A percentile compares a stretch with the other conserved stretches of the same genome.
These are phyloP conservation scores for Stagonosporopsis vannaccii DNA, from an alignment of 2,329 filamentous ascomycete genomes.

Conservation along the genomic window DNA sequence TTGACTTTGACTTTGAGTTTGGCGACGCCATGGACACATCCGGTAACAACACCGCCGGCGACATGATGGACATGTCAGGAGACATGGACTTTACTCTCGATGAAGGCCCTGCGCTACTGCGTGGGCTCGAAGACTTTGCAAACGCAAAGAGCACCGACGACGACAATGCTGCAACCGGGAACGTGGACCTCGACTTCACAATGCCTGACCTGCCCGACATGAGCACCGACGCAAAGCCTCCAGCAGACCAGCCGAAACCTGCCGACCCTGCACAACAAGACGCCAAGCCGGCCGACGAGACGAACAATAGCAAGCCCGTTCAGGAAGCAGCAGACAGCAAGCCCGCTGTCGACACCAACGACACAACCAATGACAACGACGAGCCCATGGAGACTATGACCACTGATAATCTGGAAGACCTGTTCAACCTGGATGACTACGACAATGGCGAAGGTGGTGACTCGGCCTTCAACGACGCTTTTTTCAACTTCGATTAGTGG, in stretches of 20 bases:
- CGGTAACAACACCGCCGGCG: slow-evolving; percentile 26
- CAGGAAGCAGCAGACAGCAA: slow-evolving; percentile 9
- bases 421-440: slow-evolving; percentile 47
- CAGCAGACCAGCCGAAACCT: slow-evolving; percentile 9
- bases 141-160: slow-evolving; percentile 41
- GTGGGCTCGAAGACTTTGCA: slow-evolving; percentile 49
- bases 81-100: slow-evolving; percentile 46
- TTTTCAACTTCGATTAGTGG: slow-evolving; percentile 45
- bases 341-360: slow-evolving; percentile 1
- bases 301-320: slow-evolving; percentile 7
- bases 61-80: slow-evolving; percentile 37
- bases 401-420: slow-evolving; percentile 44
- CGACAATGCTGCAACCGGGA: slow-evolving; percentile 16
- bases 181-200: slow-evolving; percentile 40
- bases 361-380: slow-evolving; percentile 13
- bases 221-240: slow-evolving; percentile 18
- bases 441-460: slow-evolving; percentile 37
- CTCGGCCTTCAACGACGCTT: slow-evolving; percentile 50
- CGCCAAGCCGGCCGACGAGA: slow-evolving; percentile 1
- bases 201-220: slow-evolving; percentile 43
- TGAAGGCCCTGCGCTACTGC: slow-evolving; percentile 40
- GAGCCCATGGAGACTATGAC: slow-evolving; percentile 41
- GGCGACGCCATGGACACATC: slow-evolving; percentile 40
- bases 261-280: slow-evolving; percentile 13
- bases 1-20: slow-evolving; percentile 53